These are phyloP conservation scores for Tetracladium maxilliforme DNA, from an alignment of 2,329 filamentous ascomycete species.

Conservation along the genomic window DNA sequence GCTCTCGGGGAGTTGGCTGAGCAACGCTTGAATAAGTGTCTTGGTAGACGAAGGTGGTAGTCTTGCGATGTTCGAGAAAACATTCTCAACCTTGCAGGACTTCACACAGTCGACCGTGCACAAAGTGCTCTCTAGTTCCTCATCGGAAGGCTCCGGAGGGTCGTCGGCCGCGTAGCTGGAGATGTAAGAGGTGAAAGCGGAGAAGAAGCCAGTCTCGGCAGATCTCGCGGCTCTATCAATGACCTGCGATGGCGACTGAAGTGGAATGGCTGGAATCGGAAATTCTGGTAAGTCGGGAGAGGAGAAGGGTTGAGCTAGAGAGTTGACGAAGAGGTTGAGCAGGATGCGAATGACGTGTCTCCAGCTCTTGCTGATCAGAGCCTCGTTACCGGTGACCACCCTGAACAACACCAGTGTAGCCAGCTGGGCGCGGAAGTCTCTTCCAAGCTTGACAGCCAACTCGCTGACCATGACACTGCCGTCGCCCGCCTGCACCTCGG, in stretches of 20 bases:
- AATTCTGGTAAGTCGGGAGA: slow-evolving; percentile 45
- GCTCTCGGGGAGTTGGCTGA: slow-evolving; percentile 79
- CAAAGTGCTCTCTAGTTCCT: slow-evolving; percentile 90
- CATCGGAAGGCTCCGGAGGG: slow-evolving; percentile 90
- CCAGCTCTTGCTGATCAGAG: slow-evolving; percentile 63
- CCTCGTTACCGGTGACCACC: slow-evolving; percentile 75
- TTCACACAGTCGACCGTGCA: slow-evolving; percentile 91
- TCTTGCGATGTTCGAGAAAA: slow-evolving; percentile 73
- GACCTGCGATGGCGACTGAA: slow-evolving; percentile 82
- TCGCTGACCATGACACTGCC: slow-evolving; percentile 98
- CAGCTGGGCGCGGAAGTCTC: slow-evolving; percentile 85
- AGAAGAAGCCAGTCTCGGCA: slow-evolving; percentile 75
- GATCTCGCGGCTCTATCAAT: slow-evolving; percentile 74
- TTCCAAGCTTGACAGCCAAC: slow-evolving; percentile 85
- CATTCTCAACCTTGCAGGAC: slow-evolving; percentile 69
- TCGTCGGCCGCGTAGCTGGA: slow-evolving; percentile 98
- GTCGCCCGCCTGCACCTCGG: slow-evolving; percentile 83
- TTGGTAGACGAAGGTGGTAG: slow-evolving; percentile 12
- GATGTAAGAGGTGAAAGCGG: slow-evolving; percentile 88
- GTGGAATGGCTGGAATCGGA: slow-evolving; percentile 65
- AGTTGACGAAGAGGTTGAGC: slow-evolving; percentile 92
- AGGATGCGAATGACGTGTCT: slow-evolving; percentile 75
- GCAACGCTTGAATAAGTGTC: slow-evolving; percentile 53
- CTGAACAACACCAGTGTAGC: slow-evolving; percentile 93
- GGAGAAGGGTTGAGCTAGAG: slow-evolving; percentile 73